A percentile compares a stretch with the other conserved stretches of the same genome.
Evolutionary conservation across 2,329 filamentous ascomycete genomes (phyloP).

Genomic region (Graphilbum sp.): DNA sequence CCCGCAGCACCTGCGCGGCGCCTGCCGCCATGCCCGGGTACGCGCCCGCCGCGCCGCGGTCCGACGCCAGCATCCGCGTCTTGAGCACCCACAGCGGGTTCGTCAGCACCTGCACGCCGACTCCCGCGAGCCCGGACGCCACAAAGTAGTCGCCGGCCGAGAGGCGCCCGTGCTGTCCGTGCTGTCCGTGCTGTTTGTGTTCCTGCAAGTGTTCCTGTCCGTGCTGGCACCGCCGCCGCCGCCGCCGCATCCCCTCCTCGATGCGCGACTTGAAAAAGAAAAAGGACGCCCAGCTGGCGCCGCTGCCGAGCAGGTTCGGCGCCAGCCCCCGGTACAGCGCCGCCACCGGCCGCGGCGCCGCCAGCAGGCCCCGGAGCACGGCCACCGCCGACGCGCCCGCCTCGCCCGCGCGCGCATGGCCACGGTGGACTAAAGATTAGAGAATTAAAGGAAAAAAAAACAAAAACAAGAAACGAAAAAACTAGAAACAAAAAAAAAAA

Average conservation of each 20-base stretch:
- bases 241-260: conserved; percentile 19
- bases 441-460: too few relatives aligned
- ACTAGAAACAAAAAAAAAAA: neutral
- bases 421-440: too few relatives aligned
- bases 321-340: conserved; percentile 81
- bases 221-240: conserved; percentile 6
- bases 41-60: conserved; percentile 55
- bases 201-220: neutral
- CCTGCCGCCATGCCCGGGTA: conserved; percentile 68
- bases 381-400: conserved; percentile 27
- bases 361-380: conserved; percentile 31
- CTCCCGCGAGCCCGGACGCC: conserved; percentile 54
- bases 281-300: conserved; percentile 78
- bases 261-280: conserved; percentile 57
- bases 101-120: conserved; percentile 64
- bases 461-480: too few relatives aligned
- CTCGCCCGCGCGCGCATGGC: too few relatives aligned
- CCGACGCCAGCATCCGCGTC: conserved; percentile 86
- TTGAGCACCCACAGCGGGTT: conserved; percentile 98
- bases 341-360: conserved; percentile 37
- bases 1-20: conserved; percentile 43
- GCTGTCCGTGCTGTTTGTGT: conserved; percentile 3
- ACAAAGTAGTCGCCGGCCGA: conserved; percentile 62
- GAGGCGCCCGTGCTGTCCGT: conserved; percentile 24
- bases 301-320: conserved; percentile 84